Evolutionary conservation across 2,329 filamentous ascomycete genomes (phyloP).

Genomic region (Ascochyta koolunga): DNA sequence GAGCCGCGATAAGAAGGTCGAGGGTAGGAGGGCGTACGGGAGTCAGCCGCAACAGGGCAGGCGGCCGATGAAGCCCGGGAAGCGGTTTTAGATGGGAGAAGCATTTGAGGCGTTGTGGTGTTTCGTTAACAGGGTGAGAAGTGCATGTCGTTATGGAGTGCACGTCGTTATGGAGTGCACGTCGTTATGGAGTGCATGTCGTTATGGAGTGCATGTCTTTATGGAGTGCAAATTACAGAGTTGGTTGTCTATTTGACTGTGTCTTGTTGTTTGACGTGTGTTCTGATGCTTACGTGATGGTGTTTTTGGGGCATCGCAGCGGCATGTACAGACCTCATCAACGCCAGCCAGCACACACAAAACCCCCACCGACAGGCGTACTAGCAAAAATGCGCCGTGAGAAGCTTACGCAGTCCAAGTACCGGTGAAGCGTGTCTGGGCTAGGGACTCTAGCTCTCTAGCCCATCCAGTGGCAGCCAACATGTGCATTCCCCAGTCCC

Average conservation of each 20-base stretch:
- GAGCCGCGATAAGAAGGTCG: conserved; percentile 70
- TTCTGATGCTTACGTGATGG: not conserved
- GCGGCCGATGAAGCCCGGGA: conserved; percentile 58
- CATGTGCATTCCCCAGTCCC: too few species aligned
- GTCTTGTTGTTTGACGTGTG: not conserved
- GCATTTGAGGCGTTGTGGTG: conserved; percentile 25
- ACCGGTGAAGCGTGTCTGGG: not conserved
- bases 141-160: too few species aligned
- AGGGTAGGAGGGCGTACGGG: conserved; percentile 73
- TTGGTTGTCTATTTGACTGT: too few species aligned
- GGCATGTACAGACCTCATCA: too few species aligned
- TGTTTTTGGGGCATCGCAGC: too few species aligned
- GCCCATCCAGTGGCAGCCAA: not conserved
- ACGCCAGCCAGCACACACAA: too few species aligned
- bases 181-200: too few species aligned
- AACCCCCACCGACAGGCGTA: too few species aligned
- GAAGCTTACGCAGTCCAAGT: not conserved
- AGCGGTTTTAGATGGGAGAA: conserved; percentile 28
- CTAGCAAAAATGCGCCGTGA: too few species aligned
- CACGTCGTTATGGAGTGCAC: too few species aligned
- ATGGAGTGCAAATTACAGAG: too few species aligned
- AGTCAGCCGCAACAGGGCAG: conserved; percentile 72
- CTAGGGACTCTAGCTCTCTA: not conserved
- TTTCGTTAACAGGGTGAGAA: not conserved
- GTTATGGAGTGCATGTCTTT: too few species aligned